phyloP scores from a whole-genome alignment of 2,329 filamentous ascomycete species.

The Graphiopsis chlorocephala region DNA sequence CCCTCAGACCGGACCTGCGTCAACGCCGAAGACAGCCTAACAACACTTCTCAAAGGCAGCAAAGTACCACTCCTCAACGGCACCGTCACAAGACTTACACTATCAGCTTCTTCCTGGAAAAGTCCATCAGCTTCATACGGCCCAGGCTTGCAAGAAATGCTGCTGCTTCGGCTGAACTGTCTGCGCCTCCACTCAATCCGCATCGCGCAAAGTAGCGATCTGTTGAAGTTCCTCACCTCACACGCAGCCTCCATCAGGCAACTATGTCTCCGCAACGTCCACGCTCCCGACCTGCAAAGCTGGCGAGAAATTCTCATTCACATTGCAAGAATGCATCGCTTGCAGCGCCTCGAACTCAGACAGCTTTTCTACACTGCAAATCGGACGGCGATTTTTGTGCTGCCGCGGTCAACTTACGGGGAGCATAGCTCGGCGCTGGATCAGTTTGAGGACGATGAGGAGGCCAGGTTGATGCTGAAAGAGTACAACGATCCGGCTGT shows the following conservation, averaged over 20 bases:
- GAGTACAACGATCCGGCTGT: background rate
- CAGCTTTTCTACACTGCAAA: background rate
- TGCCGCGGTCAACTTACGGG: constrained; percentile 1
- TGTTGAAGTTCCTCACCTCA: constrained; percentile 1
- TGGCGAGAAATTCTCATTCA: background rate
- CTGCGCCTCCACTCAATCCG: background rate
- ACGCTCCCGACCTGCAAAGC: background rate
- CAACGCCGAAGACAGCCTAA: background rate
- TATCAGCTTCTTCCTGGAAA: background rate
- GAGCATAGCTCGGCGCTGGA: background rate
- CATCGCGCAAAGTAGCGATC: background rate
- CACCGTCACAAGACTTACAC: background rate
- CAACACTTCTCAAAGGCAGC: constrained; percentile 3
- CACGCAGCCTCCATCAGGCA: constrained; percentile 1
- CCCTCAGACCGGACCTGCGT: background rate
- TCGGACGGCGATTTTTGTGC: background rate
- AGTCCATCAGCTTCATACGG: background rate
- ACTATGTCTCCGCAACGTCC: background rate
- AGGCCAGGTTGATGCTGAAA: background rate
- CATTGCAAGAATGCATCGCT: background rate
- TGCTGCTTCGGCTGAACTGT: background rate
- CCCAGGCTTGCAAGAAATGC: background rate
- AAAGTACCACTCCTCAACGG: background rate
- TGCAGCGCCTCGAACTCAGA: constrained; percentile 1
- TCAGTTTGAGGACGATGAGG: background rate